Conservation (phyloP, 768 basidiomycete species). For the Clavaria fumosa region DNA sequence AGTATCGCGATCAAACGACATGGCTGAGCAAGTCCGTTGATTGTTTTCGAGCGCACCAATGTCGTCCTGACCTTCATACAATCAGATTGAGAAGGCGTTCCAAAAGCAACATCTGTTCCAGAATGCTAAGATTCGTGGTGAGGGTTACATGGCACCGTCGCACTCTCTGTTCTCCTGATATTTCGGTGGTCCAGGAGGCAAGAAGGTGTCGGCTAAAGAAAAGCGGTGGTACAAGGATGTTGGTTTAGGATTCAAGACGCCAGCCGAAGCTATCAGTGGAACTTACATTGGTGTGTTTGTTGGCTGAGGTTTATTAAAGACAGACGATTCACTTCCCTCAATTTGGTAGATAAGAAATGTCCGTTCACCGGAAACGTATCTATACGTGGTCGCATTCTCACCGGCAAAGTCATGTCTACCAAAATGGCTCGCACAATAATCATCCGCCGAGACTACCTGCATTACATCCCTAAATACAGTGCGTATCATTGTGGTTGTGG, state of each 20-base stretch:
- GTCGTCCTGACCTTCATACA: neutral
- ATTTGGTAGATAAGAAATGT: conserved; percentile 86
- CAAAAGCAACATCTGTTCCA: conserved; percentile 98
- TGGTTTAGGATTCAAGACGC: conserved; percentile 94
- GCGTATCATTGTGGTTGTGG: conserved; percentile 19
- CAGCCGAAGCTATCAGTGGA: conserved; percentile 86
- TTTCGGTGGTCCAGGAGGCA: conserved; percentile 37
- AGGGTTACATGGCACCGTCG: conserved; percentile 20
- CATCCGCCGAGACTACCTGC: conserved; percentile 88
- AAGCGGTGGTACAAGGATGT: conserved; percentile 99
- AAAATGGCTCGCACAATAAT: conserved; percentile 99
- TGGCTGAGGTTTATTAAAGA: neutral
- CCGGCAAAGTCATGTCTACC: conserved; percentile 93
- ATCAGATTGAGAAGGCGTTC: conserved; percentile 88
- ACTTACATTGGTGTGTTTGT: conserved; percentile 90
- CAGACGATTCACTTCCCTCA: neutral
- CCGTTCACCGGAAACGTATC: conserved; percentile 95
- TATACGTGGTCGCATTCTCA: conserved; percentile 97
- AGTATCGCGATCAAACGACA: too few species aligned
- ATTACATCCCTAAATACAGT: conserved; percentile 99
- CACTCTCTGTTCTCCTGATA: conserved; percentile 7
- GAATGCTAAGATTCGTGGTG: conserved; percentile 87
- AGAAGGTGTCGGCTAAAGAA: conserved; percentile 87
- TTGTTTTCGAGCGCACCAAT: neutral
- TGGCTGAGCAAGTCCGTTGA: conserved; percentile 13